These are phyloP conservation scores for Ascochyta clinopodiicola DNA, from an alignment of 2,329 filamentous ascomycete species.

Conservation along the genomic window DNA sequence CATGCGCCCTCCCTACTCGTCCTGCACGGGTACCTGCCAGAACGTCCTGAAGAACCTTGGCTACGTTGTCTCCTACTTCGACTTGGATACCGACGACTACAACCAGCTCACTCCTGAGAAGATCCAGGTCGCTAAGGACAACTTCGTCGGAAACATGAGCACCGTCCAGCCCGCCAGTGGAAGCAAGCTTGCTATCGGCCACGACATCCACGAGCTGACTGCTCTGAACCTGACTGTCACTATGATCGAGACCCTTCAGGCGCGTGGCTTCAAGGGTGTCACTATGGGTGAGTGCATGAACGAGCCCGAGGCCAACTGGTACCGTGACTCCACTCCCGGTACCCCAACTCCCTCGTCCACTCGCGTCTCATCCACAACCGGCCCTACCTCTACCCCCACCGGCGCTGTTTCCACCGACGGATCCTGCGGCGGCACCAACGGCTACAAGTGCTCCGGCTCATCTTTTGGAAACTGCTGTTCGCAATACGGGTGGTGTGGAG, in stretches of 20 bases:
- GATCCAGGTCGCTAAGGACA: conserved; percentile 44
- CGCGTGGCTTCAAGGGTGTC: conserved; percentile 52
- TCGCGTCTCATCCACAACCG: conserved; percentile 7
- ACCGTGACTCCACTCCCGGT: conserved; percentile 50
- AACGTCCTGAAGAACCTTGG: conserved; percentile 53
- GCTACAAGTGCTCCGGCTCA: conserved; percentile 32
- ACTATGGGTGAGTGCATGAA: conserved; percentile 58
- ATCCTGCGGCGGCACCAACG: conserved; percentile 32
- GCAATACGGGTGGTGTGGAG: conserved; percentile 51
- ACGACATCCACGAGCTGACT: conserved; percentile 57
- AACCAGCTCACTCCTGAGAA: conserved; percentile 36
- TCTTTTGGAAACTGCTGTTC: conserved; percentile 55
- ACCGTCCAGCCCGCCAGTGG: conserved; percentile 31
- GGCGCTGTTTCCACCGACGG: conserved; percentile 29
- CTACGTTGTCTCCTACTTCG: conserved; percentile 67
- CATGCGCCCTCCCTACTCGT: conserved; percentile 58
- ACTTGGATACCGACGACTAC: conserved; percentile 62
- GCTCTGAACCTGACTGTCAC: conserved; percentile 52
- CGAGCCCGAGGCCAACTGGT: conserved; percentile 56
- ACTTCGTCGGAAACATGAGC: conserved; percentile 53
- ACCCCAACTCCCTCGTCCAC: conserved; percentile 38
- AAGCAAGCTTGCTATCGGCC: conserved; percentile 61
- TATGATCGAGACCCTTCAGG: conserved; percentile 51
- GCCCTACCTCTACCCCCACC: conserved; percentile 28
- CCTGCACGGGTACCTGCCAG: conserved; percentile 52